Conservation (phyloP, 768 basidiomycete species). For the Mycena rosella region DNA sequence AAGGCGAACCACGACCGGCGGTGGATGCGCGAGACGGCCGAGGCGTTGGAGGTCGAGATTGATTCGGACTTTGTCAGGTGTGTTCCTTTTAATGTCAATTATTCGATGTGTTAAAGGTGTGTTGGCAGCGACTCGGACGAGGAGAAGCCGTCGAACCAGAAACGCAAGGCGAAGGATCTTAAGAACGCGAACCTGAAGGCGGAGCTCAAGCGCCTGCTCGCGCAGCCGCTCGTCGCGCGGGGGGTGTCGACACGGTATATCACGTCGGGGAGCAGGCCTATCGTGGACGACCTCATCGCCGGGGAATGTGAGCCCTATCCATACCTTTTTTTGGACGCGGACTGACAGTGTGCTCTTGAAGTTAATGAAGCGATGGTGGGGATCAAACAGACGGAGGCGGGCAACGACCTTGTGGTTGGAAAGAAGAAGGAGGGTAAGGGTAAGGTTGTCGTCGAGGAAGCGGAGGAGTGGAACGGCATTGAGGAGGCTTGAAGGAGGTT, state of each 20-base stretch:
- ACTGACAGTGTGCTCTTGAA: conserved; percentile 41
- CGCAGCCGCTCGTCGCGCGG: conserved; percentile 83
- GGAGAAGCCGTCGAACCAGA: conserved; percentile 59
- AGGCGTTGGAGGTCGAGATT: conserved; percentile 93
- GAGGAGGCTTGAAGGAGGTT: background rate
- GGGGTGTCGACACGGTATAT: conserved; percentile 90
- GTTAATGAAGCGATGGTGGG: conserved; percentile 81
- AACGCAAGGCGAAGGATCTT: conserved; percentile 59
- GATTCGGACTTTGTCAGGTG: conserved; percentile 83
- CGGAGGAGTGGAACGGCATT: background rate
- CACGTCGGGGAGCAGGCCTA: conserved; percentile 84
- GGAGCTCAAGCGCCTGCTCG: conserved; percentile 78
- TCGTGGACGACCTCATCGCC: conserved; percentile 85
- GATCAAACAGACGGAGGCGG: conserved; percentile 70
- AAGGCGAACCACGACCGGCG: conserved; percentile 92
- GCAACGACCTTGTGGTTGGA: conserved; percentile 59
- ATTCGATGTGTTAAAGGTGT: conserved; percentile 12
- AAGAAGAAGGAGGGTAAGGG: conserved; percentile 49
- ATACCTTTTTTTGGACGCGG: conserved; percentile 5
- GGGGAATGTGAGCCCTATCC: conserved; percentile 65
- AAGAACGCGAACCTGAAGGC: conserved; percentile 74
- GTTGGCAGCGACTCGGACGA: conserved; percentile 64
- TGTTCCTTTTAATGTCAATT: conserved; percentile 18
- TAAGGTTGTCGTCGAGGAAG: conserved; percentile 18
- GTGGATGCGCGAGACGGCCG: conserved; percentile 92